phyloP scores from a whole-genome alignment of 2,329 filamentous ascomycete genomes.

The Phoma sp. region DNA sequence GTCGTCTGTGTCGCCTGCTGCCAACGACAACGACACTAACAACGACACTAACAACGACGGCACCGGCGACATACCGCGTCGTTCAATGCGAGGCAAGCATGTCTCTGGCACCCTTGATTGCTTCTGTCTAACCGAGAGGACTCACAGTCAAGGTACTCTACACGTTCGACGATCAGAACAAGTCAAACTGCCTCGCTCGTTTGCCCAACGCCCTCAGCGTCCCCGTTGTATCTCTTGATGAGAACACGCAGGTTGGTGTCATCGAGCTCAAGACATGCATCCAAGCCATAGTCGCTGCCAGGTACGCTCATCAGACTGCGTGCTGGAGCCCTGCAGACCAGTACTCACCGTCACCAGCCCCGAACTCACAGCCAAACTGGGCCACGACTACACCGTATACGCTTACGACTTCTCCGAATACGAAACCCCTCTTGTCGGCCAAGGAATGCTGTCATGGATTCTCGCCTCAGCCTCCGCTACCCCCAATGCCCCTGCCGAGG shows the following conservation, averaged over 20 bases:
- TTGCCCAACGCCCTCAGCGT: conserved; percentile 80
- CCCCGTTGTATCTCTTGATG: conserved; percentile 81
- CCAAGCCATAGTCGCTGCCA: conserved; percentile 74
- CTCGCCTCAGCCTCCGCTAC: conserved; percentile 67
- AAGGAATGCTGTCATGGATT: conserved; percentile 90
- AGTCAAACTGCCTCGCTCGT: conserved; percentile 87
- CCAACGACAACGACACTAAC: conserved; percentile 5
- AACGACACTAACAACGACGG: conserved; percentile 28
- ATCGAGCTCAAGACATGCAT: conserved; percentile 88
- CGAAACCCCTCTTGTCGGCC: conserved; percentile 89
- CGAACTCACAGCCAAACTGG: conserved; percentile 76
- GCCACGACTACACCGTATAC: conserved; percentile 93
- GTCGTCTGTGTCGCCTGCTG: conserved; percentile 20
- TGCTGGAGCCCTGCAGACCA: conserved; percentile 9
- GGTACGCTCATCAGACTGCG: conserved; percentile 49
- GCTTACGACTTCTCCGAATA: conserved; percentile 96
- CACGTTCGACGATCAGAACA: conserved; percentile 88
- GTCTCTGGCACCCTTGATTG: conserved; percentile 14
- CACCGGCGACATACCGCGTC: conserved; percentile 44
- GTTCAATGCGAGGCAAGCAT: conserved; percentile 56
- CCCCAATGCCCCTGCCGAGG: conserved; percentile 61
- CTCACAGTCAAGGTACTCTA: conserved; percentile 92
- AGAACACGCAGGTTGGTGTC: conserved; percentile 80
- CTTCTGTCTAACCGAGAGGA: conserved; percentile 25
- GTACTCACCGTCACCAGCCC: conserved; percentile 66